A percentile compares a stretch with the other conserved stretches of the same genome.
phyloP scores from a whole-genome alignment of 129 eudicot species.

The Chrysanthemum makinoi region DNA sequence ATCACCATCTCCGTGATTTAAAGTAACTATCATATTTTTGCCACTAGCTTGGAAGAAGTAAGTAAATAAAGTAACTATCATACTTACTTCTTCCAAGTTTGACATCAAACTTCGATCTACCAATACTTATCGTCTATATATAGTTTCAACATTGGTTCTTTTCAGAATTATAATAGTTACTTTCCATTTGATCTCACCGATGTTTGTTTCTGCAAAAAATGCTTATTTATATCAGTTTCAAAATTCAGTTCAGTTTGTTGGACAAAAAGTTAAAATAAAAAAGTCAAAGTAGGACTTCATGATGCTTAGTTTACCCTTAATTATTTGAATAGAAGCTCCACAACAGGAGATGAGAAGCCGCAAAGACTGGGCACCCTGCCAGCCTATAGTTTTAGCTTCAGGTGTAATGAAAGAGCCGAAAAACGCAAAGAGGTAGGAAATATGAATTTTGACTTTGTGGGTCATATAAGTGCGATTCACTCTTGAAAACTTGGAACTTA shows the following conservation, averaged over 20 bases:
- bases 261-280: not conserved
- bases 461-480: not conserved
- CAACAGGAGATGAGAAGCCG: slow-evolving; percentile 53
- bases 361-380: slow-evolving; percentile 65
- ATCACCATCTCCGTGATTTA: not conserved
- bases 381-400: slow-evolving; percentile 68
- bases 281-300: slow-evolving; percentile 7
- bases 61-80: too few species aligned
- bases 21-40: not conserved
- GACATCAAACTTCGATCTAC: not conserved
- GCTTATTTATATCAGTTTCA: not conserved
- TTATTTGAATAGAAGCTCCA: slow-evolving; percentile 31
- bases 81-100: too few species aligned
- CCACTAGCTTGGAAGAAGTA: not conserved
- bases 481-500: not conserved
- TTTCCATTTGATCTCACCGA: not conserved
- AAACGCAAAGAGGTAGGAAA: slow-evolving; percentile 76
- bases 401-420: slow-evolving; percentile 91
- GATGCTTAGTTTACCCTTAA: slow-evolving; percentile 44
- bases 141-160: not conserved
- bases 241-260: not conserved
- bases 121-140: not conserved
- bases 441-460: not conserved
- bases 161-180: not conserved
- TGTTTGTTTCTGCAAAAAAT: not conserved